phyloP scores from a whole-genome alignment of 2,329 filamentous ascomycete species.

The Tolypocladium album region DNA sequence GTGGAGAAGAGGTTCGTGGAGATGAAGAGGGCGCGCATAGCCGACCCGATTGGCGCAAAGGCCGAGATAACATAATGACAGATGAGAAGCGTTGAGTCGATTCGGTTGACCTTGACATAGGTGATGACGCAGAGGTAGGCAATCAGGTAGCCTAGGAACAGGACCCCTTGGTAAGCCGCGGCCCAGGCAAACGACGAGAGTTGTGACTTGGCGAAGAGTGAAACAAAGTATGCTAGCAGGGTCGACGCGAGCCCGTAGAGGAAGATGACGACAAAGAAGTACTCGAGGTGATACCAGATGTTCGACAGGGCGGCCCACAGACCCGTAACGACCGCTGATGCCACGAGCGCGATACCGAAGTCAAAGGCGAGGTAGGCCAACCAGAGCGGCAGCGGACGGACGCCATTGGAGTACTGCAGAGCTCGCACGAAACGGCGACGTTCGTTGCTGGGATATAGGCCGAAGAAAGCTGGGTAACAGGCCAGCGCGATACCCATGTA shows the following conservation, averaged over 20 bases:
- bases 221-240: conserved; percentile 69
- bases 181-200: conserved; percentile 77
- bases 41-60: conserved; percentile 66
- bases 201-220: conserved; percentile 68
- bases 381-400: conserved; percentile 75
- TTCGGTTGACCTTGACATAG: conserved; percentile 57
- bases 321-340: conserved; percentile 54
- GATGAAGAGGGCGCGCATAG: conserved; percentile 65
- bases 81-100: conserved; percentile 56
- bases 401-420: conserved; percentile 85
- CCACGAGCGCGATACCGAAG: conserved; percentile 57
- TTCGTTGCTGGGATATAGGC: conserved; percentile 81
- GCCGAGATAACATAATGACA: conserved; percentile 66
- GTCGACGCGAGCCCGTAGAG: conserved; percentile 73
- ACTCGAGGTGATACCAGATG: conserved; percentile 69
- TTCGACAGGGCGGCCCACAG: conserved; percentile 56
- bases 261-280: conserved; percentile 70
- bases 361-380: conserved; percentile 74
- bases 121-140: conserved; percentile 63
- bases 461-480: conserved; percentile 76
- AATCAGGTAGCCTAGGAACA: conserved; percentile 63
- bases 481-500: conserved; percentile 74
- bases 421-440: conserved; percentile 68
- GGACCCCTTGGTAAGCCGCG: conserved; percentile 62
- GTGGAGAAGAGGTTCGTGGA: conserved; percentile 76